These are phyloP conservation scores for Dinochytrium kinnereticum DNA, from an alignment of 371 early-diverging fungal species.

Conservation along the genomic window DNA sequence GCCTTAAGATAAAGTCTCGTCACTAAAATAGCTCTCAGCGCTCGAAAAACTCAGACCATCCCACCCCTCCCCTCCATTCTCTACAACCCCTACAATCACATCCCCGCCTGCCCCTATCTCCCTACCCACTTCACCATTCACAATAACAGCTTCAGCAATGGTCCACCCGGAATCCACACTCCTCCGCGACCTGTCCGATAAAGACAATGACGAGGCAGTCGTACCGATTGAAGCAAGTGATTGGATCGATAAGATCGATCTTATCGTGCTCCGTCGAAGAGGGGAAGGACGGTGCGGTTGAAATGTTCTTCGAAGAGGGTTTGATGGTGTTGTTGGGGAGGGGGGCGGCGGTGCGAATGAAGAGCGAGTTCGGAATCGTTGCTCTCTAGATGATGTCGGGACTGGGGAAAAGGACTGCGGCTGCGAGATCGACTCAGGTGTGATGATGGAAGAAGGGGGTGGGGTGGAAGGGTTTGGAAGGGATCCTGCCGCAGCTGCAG, in stretches of 20 bases:
- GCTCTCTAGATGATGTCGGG: too few relatives aligned
- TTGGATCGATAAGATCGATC: not conserved
- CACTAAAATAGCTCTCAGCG: not conserved
- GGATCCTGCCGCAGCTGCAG: too few relatives aligned
- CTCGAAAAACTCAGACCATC: not conserved
- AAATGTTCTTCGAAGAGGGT: too few relatives aligned
- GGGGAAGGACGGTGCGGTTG: not conserved
- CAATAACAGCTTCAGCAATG: too few relatives aligned
- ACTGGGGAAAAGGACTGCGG: too few relatives aligned
- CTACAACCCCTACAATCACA: not conserved
- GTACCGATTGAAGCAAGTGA: not conserved
- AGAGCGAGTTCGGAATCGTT: not conserved
- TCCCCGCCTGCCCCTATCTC: too few relatives aligned
- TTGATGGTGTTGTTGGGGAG: not conserved
- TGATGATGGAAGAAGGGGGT: too few relatives aligned
- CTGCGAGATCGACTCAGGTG: too few relatives aligned
- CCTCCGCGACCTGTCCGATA: not conserved
- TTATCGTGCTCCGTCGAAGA: not conserved
- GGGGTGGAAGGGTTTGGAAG: too few relatives aligned
- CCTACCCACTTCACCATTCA: not conserved
- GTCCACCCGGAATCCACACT: too few relatives aligned
- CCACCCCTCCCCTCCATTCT: not conserved
- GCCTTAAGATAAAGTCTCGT: not conserved
- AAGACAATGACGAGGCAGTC: not conserved
- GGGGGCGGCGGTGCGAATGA: not conserved